Conservation (phyloP, 768 basidiomycete species). For the Tulasnella sp. region DNA sequence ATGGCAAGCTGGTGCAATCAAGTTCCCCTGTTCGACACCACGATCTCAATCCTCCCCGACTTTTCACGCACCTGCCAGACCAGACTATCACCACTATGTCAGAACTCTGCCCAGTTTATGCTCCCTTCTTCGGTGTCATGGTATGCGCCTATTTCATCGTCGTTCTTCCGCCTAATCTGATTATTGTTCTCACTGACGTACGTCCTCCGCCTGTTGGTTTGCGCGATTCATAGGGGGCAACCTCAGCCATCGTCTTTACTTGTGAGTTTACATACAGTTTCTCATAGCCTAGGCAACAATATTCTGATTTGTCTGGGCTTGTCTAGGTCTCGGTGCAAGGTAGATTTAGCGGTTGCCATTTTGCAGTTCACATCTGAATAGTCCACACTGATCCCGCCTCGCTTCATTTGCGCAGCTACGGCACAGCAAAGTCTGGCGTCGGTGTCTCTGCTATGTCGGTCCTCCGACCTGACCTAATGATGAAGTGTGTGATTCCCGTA, state of each 20-base stretch:
- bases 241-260: conserved; percentile 94
- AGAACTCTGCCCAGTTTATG: conserved; percentile 86
- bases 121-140: conserved; percentile 97
- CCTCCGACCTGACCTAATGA: conserved; percentile 92
- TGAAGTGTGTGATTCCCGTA: conserved; percentile 94
- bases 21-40: conserved; percentile 2
- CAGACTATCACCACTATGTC: conserved; percentile 38
- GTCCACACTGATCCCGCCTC: not conserved
- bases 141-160: too few species aligned
- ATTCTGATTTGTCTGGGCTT: not conserved
- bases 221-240: conserved; percentile 60
- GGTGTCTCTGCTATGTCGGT: conserved; percentile 98
- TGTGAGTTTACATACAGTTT: conserved; percentile 44
- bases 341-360: conserved; percentile 28
- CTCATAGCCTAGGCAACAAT: not conserved
- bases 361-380: not conserved
- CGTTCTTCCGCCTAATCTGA: not conserved
- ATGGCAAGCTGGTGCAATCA: not conserved
- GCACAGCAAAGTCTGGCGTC: conserved; percentile 97
- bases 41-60: conserved; percentile 1
- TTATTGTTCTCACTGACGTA: not conserved
- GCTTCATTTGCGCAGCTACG: conserved; percentile 54
- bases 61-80: not conserved
- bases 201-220: not conserved
- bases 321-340: conserved; percentile 76